Evolutionary conservation across 2,329 filamentous ascomycete species (phyloP), one percentile per base, ranked within the genome.

Genomic region (Didymella sp.): DNA sequence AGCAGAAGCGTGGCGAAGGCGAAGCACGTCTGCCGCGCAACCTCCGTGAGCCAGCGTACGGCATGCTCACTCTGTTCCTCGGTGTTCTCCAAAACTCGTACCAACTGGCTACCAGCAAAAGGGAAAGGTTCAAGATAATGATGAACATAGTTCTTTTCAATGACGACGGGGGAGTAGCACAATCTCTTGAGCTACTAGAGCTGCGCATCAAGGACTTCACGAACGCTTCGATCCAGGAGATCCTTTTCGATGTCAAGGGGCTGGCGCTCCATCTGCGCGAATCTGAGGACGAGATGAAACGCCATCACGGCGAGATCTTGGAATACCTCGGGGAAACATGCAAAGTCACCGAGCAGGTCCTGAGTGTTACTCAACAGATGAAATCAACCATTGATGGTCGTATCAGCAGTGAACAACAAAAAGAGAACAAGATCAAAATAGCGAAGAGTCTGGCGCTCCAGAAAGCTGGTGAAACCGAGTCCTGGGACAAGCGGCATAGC

Each of bases 61-160:
- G 7, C 17, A 54, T 54, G 1, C 44, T 54, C 6, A 17, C 37
- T 24, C 11, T 21, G 9, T 54, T 54, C 11, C 37, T 54, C 4
- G 30, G 28, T 1, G 38, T 48, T 4, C 44, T 65, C 15, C 35
- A 19, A 15, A 51, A 38, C 17, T 65, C 60, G 1, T 61, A 65
- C 44, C 45, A 46, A 7, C 24, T 63, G 6, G 56, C 58, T 4
- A 63, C 52, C n/a, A 63, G 56, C 47, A 65, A 41, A 21, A 59
- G 49, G 6, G 40, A 63, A 27, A 63, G 49, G 6, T 22, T 42
- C 4, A 64, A 64, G 37, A n/a, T 38, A 5, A 57, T 62, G 35
- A n/a, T 58, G 2, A 38, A 31, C 1, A 38, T 66, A 2, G 27
- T 63, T 2, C 52, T 61, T 1, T 66, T 66, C 52, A 61, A 27